Evolutionary conservation across 2,329 filamentous ascomycete genomes (phyloP).

Genomic region (Nemania serpens): DNA sequence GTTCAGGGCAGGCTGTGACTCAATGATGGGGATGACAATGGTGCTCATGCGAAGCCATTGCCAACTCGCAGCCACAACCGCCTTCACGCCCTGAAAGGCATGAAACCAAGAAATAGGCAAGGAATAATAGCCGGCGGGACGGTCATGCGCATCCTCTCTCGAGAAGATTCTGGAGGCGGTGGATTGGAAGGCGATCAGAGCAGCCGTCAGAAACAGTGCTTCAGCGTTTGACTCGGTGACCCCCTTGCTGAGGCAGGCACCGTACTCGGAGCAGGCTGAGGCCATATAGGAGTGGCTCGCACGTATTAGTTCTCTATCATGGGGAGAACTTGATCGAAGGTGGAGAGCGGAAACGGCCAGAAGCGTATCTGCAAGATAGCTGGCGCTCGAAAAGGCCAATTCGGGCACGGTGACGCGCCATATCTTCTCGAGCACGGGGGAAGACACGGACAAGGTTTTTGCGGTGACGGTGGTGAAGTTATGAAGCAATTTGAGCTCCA

Average conservation of each 20-base stretch:
- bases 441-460: constrained; percentile 61
- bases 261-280: constrained; percentile 65
- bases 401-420: constrained; percentile 65
- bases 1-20: constrained; percentile 65
- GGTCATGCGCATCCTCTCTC: constrained; percentile 56
- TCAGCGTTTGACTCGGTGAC: constrained; percentile 65
- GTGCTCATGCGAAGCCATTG: constrained; percentile 63
- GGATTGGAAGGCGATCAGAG: constrained; percentile 70
- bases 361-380: constrained; percentile 66
- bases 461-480: constrained; percentile 66
- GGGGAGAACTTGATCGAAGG: constrained; percentile 58
- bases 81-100: constrained; percentile 69
- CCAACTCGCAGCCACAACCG: constrained; percentile 67
- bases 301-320: constrained; percentile 63
- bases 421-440: constrained; percentile 56
- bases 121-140: constrained; percentile 56
- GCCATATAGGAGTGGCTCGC: constrained; percentile 70
- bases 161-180: constrained; percentile 66
- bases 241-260: constrained; percentile 58
- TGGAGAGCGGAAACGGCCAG: constrained; percentile 68
- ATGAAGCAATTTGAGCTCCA: constrained; percentile 68
- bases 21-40: constrained; percentile 64
- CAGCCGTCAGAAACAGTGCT: constrained; percentile 64
- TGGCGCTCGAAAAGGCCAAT: constrained; percentile 62
- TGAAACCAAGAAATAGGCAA: constrained; percentile 70